Percentiles rank a stretch among this genome's conserved stretches.
phyloP scores from a whole-genome alignment of 192 early-diverging fungal species.

The Coemansia brasiliensis region DNA sequence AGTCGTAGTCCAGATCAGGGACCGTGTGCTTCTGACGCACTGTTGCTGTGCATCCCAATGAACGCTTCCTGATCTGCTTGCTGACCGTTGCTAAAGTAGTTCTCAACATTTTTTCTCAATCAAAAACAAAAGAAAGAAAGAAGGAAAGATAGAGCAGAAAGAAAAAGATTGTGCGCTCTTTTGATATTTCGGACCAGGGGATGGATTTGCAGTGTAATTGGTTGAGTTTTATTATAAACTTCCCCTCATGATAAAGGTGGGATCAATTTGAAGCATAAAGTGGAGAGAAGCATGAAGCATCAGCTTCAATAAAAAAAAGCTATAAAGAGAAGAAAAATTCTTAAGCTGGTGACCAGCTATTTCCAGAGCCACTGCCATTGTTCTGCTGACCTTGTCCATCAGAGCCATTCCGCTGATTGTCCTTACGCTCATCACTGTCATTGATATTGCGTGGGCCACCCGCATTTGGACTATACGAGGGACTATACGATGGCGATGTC shows the following conservation, averaged over 20 bases:
- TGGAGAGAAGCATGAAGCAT: too few relatives aligned
- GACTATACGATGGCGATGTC: slow-evolving; percentile 20
- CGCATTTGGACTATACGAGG: slow-evolving; percentile 4
- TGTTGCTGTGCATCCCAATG: slow-evolving; percentile 1
- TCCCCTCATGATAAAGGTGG: too few relatives aligned
- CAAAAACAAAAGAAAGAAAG: background rate
- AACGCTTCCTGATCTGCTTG: slow-evolving; percentile 18
- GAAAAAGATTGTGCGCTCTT: background rate
- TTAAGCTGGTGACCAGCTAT: slow-evolving; percentile 51
- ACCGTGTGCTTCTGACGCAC: slow-evolving; percentile 72
- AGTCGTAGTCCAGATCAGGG: slow-evolving; percentile 84
- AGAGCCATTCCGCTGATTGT: slow-evolving; percentile 5
- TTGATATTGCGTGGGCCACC: slow-evolving; percentile 1
- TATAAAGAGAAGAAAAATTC: slow-evolving; percentile 1
- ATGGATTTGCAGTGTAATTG: too few relatives aligned
- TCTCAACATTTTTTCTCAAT: background rate
- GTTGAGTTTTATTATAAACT: too few relatives aligned
- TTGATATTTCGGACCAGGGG: background rate
- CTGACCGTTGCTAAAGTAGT: background rate
- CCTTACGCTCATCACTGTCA: slow-evolving; percentile 9
- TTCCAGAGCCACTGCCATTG: slow-evolving; percentile 17
- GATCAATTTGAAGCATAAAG: too few relatives aligned
- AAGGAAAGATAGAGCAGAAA: background rate
- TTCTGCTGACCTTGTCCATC: slow-evolving; percentile 2
- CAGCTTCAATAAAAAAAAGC: background rate